These are phyloP conservation scores for Pseudogymnoascus sp. DNA, from an alignment of 2,329 filamentous ascomycete species.

Conservation along the genomic window DNA sequence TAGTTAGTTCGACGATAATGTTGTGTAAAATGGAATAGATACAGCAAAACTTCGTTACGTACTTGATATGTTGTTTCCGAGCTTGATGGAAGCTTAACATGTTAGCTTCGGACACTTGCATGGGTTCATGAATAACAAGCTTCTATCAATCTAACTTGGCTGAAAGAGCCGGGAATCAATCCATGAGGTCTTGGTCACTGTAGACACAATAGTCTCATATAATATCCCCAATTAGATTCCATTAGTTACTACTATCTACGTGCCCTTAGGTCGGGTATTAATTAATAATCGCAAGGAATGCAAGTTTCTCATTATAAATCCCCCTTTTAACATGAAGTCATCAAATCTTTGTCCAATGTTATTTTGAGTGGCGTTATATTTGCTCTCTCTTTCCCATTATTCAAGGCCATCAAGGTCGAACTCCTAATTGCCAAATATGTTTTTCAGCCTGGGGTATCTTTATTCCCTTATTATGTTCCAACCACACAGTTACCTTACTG, in stretches of 20 bases:
- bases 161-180: not conserved
- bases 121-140: not conserved
- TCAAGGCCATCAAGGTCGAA: not conserved
- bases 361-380: constrained; percentile 5
- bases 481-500: not conserved
- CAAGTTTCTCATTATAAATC: not conserved
- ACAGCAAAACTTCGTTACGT: not conserved
- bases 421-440: not conserved
- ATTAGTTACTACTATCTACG: not conserved
- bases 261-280: not conserved
- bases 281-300: not conserved
- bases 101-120: not conserved
- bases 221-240: not conserved
- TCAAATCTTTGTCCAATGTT: not conserved
- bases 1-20: not conserved
- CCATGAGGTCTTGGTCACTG: not conserved
- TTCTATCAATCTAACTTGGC: not conserved
- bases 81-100: not conserved
- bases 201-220: not conserved
- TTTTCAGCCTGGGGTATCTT: not conserved
- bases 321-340: not conserved
- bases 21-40: not conserved
- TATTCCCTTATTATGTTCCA: constrained; percentile 1
- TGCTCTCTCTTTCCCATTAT: not conserved
- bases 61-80: not conserved